Percentiles rank a stretch among this genome's conserved stretches.
Evolutionary conservation across 1,139 yeast genomes (phyloP).

Genomic region (Dujonia santamariae): DNA sequence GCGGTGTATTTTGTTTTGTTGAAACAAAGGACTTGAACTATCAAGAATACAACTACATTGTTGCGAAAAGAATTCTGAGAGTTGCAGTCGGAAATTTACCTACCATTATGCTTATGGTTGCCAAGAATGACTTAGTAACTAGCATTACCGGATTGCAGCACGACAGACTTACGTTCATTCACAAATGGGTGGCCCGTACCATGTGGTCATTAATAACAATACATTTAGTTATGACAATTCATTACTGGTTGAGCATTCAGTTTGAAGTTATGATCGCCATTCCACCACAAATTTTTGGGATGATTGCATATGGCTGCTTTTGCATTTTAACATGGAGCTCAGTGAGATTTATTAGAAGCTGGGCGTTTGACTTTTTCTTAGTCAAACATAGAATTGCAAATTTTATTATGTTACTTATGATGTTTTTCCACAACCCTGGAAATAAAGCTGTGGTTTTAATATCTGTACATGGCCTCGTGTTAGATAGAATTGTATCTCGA

Average conservation of each 20-base stretch:
- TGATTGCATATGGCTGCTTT: conserved; percentile 41
- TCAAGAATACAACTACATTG: conserved; percentile 33
- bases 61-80: conserved; percentile 43
- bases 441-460: conserved; percentile 34
- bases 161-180: conserved; percentile 38
- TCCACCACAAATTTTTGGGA: conserved; percentile 52
- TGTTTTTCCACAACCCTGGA: conserved; percentile 40
- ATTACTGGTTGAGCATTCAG: conserved; percentile 41
- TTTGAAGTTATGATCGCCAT: conserved; percentile 40
- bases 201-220: conserved; percentile 36
- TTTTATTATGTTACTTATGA: conserved; percentile 42
- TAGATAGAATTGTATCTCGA: conserved; percentile 38
- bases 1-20: conserved; percentile 22
- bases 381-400: conserved; percentile 42
- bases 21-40: conserved; percentile 40
- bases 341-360: conserved; percentile 33
- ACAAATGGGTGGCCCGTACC: conserved; percentile 43
- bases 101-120: conserved; percentile 29
- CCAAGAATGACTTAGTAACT: conserved; percentile 40
- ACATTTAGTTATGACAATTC: conserved; percentile 31
- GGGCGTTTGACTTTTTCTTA: conserved; percentile 44
- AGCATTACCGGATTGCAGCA: conserved; percentile 41
- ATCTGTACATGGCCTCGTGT: conserved; percentile 43
- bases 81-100: conserved; percentile 45
- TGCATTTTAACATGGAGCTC: conserved; percentile 36